Conservation (phyloP, 805 yeast species). For the Vanderwaltozyma tropicalis region DNA sequence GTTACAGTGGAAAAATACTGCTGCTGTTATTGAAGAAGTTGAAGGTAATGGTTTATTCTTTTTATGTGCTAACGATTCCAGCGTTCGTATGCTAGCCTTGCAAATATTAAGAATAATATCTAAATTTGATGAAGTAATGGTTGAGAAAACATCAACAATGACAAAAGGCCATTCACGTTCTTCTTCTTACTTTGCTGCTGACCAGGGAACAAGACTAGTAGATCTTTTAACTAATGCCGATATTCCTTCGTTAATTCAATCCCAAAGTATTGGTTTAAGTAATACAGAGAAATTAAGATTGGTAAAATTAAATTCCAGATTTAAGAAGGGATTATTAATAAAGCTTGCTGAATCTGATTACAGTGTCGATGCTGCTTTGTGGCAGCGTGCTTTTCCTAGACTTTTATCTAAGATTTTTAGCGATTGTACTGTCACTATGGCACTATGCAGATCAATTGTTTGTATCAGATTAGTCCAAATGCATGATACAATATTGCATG, state of each 20-base stretch:
- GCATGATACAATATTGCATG: conserved; percentile 54
- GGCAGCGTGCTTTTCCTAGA: conserved; percentile 83
- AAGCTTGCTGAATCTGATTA: conserved; percentile 81
- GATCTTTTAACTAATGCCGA: conserved; percentile 67
- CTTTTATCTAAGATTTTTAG: conserved; percentile 63
- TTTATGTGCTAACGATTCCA: conserved; percentile 75
- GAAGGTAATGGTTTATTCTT: conserved; percentile 94
- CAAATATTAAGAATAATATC: conserved; percentile 66
- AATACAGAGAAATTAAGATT: conserved; percentile 73
- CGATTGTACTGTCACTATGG: conserved; percentile 85
- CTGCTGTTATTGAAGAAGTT: conserved; percentile 83
- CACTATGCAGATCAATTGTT: conserved; percentile 81
- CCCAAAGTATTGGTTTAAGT: conserved; percentile 40
- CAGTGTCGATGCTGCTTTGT: conserved; percentile 92
- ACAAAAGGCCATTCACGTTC: conserved; percentile 37
- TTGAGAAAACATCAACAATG: conserved; percentile 34
- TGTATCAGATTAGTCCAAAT: conserved; percentile 83
- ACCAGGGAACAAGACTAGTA: conserved; percentile 63
- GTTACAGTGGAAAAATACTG: conserved; percentile 64
- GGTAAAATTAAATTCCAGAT: conserved; percentile 45
- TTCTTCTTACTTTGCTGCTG: conserved; percentile 62
- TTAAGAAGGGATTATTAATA: conserved; percentile 57
- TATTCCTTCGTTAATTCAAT: conserved; percentile 49
- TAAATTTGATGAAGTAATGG: conserved; percentile 78
- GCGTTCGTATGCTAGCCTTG: conserved; percentile 64